These are phyloP conservation scores for Colletotrichum limetticola DNA, from an alignment of 2,329 filamentous ascomycete species.

Conservation along the genomic window DNA sequence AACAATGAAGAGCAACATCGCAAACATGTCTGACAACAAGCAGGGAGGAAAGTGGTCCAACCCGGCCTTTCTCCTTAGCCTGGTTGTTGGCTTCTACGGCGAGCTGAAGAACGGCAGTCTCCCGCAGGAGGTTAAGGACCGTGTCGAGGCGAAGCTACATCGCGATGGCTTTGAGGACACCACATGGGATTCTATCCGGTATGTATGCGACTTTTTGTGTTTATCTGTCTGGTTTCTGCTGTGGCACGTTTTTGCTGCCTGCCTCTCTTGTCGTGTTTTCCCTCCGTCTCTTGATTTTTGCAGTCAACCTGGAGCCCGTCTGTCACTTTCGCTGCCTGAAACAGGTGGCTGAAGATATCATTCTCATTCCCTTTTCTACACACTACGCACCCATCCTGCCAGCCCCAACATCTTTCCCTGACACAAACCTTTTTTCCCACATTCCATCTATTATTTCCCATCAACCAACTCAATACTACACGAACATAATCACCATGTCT, in stretches of 20 bases:
- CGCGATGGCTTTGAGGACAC: conserved; percentile 43
- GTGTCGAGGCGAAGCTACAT: conserved; percentile 47
- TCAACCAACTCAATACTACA: conserved; percentile 33
- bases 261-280: background rate
- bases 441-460: background rate
- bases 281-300: background rate
- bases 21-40: conserved; percentile 27
- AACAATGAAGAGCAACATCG: background rate
- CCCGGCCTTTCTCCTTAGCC: conserved; percentile 45
- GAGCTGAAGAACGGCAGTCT: conserved; percentile 42
- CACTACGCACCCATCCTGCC: background rate
- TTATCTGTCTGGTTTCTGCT: background rate
- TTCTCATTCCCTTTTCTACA: background rate
- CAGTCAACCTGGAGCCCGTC: background rate
- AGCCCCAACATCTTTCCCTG: background rate
- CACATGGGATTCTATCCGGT: conserved; percentile 60
- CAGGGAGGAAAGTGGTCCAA: conserved; percentile 44
- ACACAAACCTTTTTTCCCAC: background rate
- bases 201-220: conserved; percentile 38
- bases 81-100: conserved; percentile 47
- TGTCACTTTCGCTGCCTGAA: background rate
- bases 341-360: background rate
- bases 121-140: conserved; percentile 41
- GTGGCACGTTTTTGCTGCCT: background rate
- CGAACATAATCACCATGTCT: conserved; percentile 2